A percentile compares a stretch with the other conserved stretches of the same genome.
Evolutionary conservation across 2,329 filamentous ascomycete genomes (phyloP).

Genomic region (Sporothrix variecibatus): DNA sequence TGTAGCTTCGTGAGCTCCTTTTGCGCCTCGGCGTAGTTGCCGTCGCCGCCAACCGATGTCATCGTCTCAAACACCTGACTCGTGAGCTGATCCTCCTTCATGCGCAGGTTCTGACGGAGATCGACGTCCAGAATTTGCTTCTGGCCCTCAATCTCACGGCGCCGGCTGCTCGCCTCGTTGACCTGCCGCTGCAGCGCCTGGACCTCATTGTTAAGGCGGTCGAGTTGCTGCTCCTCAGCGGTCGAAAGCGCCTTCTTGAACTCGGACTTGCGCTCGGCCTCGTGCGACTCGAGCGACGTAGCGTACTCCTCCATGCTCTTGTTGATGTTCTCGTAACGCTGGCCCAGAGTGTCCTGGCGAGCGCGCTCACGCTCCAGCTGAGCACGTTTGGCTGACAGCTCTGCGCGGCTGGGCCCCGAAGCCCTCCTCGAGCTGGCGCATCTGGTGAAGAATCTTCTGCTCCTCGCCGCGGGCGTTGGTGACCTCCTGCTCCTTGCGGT

Average conservation of each 20-base stretch:
- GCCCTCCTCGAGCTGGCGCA: constrained; percentile 75
- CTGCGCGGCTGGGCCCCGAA: constrained; percentile 78
- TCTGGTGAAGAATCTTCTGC: constrained; percentile 78
- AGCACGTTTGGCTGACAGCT: constrained; percentile 73
- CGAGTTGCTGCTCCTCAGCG: constrained; percentile 80
- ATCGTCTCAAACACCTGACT: constrained; percentile 70
- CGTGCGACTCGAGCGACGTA: constrained; percentile 73
- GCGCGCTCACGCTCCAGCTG: constrained; percentile 73
- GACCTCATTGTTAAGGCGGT: constrained; percentile 66
- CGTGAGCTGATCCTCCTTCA: constrained; percentile 83
- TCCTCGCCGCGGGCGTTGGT: constrained; percentile 82
- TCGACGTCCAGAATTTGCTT: constrained; percentile 86
- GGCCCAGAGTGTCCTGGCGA: constrained; percentile 69
- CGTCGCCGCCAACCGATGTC: constrained; percentile 49
- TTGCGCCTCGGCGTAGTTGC: constrained; percentile 74
- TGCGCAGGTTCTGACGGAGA: constrained; percentile 83
- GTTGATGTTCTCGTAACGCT: constrained; percentile 68
- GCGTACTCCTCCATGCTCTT: constrained; percentile 73
- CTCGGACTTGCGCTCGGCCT: constrained; percentile 78
- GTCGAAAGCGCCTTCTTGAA: constrained; percentile 88
- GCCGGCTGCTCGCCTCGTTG: constrained; percentile 70
- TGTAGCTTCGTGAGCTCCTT: constrained; percentile 78
- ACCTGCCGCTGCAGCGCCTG: constrained; percentile 76
- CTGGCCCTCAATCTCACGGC: constrained; percentile 74
- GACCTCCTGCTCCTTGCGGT: constrained; percentile 83